Evolutionary conservation across 2,329 filamentous ascomycete genomes (phyloP), one percentile per base, ranked within the genome.

Genomic region (Calonectria pteridis): DNA sequence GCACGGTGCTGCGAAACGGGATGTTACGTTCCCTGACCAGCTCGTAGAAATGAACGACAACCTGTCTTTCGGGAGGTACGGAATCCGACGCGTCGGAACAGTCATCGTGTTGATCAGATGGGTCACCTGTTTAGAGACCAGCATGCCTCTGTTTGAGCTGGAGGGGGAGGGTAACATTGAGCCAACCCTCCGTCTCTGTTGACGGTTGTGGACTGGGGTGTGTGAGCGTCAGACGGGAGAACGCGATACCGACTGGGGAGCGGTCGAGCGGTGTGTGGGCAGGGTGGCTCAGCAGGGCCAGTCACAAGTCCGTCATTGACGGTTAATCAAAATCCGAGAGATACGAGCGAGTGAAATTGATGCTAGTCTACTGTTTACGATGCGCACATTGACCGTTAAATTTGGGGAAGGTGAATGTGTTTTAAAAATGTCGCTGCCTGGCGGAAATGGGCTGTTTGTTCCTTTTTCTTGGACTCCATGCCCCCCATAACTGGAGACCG

Each of bases 171-270:
- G 67, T 58, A 51, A 51, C 43, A 67, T 65, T 50, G n/a, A 29
- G 29, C 29, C 37, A 68, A 64, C 51, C 53, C 46, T 50, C 63
- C 35, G 68, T 31, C 66, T 46, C 55, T 29, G 46, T 50, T 67
- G 49, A 58, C 28, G 29, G 67, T 62, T 67, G 53, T 64, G 58
- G 33, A 62, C 37, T 53, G 71, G 33, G 29, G 43, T 18, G 67
- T n/a, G 49, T 53, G 51, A 49, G 65, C 71, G 78, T 80, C 77
- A 80, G 78, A 77, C 78, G 78, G 78, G 66, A 66, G 69, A 78
- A 79, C 76, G 64, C 66, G 66, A 65, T 50, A 73, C 77, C 78
- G 78, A 71, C 13, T 40, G 50, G 53, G 64, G 63, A 51, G 33
- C 18, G 13, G 51, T 64, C 23, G 20, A 43, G 37, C 62, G 68